These are phyloP conservation scores for Tetrapisispora pingtungensis DNA, from an alignment of 805 yeast species.

Conservation along the genomic window DNA sequence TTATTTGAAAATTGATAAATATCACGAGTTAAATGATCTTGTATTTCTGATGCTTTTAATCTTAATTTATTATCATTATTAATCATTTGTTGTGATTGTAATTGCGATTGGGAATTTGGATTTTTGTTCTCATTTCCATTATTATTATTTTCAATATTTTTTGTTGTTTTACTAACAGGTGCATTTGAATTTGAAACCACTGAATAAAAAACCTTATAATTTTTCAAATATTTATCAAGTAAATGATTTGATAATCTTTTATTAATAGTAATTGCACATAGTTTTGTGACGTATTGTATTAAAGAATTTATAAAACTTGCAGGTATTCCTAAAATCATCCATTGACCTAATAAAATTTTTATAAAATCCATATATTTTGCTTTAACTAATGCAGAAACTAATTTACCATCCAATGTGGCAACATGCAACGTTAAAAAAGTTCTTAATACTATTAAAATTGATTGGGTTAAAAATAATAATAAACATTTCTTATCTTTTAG, in stretches of 20 bases:
- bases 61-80: background rate
- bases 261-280: conserved; percentile 51
- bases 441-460: conserved; percentile 50
- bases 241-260: conserved; percentile 53
- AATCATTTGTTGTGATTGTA: no score
- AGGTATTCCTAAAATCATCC: conserved; percentile 84
- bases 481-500: conserved; percentile 23
- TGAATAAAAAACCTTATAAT: conserved; percentile 27
- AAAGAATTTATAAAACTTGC: conserved; percentile 71
- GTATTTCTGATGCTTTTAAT: conserved; percentile 14
- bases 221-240: conserved; percentile 63
- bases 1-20: conserved; percentile 64
- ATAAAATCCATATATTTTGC: conserved; percentile 57
- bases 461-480: conserved; percentile 37
- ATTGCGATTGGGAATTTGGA: background rate
- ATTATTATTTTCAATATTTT: background rate
- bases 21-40: conserved; percentile 52
- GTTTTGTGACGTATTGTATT: conserved; percentile 49
- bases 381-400: conserved; percentile 72
- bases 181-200: conserved; percentile 11
- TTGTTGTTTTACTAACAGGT: background rate
- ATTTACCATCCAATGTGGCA: conserved; percentile 75
- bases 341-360: conserved; percentile 46
- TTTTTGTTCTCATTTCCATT: background rate
- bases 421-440: conserved; percentile 71